Evolutionary conservation across 2,329 filamentous ascomycete genomes (phyloP).

Genomic region (Neonectria magnoliae): DNA sequence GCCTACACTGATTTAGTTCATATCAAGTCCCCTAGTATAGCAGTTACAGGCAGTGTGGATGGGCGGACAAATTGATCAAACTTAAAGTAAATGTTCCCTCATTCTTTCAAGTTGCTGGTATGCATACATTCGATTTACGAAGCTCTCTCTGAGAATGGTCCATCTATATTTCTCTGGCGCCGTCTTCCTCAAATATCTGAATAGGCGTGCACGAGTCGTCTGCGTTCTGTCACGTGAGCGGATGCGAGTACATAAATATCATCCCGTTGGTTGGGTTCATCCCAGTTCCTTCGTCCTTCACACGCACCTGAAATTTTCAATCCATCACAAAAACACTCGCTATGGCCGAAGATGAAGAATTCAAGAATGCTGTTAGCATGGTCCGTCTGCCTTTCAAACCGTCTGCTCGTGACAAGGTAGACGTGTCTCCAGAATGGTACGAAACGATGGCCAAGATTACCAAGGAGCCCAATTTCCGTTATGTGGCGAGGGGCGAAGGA

Average conservation of each 20-base stretch:
- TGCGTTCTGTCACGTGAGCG: background rate
- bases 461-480: constrained; percentile 2
- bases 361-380: background rate
- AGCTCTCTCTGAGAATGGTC: too few species aligned
- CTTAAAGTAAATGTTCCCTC: too few species aligned
- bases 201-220: too few species aligned
- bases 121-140: too few species aligned
- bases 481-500: constrained; percentile 2
- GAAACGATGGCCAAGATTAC: background rate
- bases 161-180: too few species aligned
- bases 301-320: background rate
- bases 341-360: background rate
- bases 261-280: background rate
- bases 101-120: too few species aligned
- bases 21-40: too few species aligned
- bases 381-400: background rate
- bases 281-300: background rate
- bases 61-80: too few species aligned
- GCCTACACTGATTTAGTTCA: too few species aligned
- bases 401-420: constrained; percentile 22
- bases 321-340: background rate
- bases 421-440: background rate
- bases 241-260: background rate
- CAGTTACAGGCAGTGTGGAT: too few species aligned
- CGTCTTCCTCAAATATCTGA: too few species aligned